phyloP scores from a whole-genome alignment of 169 alveolate species.

The Besnoitia besnoiti region DNA sequence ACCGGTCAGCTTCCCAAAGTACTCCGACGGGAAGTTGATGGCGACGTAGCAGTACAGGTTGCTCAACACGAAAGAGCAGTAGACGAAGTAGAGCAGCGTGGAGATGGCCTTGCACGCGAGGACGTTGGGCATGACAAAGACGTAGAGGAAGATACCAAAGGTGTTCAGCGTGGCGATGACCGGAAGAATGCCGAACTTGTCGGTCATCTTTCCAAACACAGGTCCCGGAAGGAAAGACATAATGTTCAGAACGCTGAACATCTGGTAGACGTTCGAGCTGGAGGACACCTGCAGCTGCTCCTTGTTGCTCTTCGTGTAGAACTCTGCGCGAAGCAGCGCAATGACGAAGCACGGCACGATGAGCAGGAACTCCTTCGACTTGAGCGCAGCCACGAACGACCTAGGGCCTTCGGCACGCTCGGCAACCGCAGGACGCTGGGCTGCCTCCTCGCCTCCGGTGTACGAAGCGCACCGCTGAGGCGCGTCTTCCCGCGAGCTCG shows the following conservation, averaged over 20 bases:
- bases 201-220: constrained; percentile 59
- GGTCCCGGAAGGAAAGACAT: constrained; percentile 69
- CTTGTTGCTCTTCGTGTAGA: constrained; percentile 67
- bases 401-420: background rate
- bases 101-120: constrained; percentile 64
- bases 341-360: constrained; percentile 49
- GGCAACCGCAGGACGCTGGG: background rate
- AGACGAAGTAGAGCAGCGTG: constrained; percentile 41
- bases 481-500: background rate
- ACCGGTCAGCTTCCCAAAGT: constrained; percentile 67
- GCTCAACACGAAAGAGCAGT: constrained; percentile 67
- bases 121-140: constrained; percentile 48
- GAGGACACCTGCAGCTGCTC: constrained; percentile 51
- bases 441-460: background rate
- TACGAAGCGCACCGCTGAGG: background rate
- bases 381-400: background rate
- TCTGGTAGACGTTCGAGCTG: constrained; percentile 31
- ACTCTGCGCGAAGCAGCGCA: constrained; percentile 63
- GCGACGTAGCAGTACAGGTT: constrained; percentile 65
- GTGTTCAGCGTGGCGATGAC: constrained; percentile 39
- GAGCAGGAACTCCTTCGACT: constrained; percentile 40
- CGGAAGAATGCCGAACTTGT: constrained; percentile 46
- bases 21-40: constrained; percentile 55
- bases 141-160: constrained; percentile 51
- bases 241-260: constrained; percentile 60